Percentiles rank a stretch among this genome's conserved stretches.
These are phyloP conservation scores for Exophiala dermatitidis DNA, from an alignment of 2,329 filamentous ascomycete species.

Conservation along the genomic window DNA sequence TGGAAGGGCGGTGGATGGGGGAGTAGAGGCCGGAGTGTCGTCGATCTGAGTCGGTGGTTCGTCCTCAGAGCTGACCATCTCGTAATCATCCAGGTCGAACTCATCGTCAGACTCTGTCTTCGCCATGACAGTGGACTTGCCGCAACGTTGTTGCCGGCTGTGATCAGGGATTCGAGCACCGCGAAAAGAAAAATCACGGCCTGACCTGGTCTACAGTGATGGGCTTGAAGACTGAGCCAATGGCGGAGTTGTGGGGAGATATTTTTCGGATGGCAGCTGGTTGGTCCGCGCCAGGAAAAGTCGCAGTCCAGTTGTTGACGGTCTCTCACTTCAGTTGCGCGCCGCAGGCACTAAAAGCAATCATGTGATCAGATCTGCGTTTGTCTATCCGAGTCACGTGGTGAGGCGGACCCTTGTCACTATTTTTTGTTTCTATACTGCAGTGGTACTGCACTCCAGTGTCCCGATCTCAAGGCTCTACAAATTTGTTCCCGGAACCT, in stretches of 20 bases:
- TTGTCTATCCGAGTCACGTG: background rate
- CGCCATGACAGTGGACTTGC: slow-evolving; percentile 15
- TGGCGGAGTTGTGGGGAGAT: slow-evolving; percentile 1
- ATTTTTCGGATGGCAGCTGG: background rate
- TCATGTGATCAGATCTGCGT: background rate
- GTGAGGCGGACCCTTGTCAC: background rate
- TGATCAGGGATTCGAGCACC: background rate
- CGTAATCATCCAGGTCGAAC: slow-evolving; percentile 18
- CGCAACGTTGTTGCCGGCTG: slow-evolving; percentile 3
- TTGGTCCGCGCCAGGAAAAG: background rate
- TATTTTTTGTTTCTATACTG: background rate
- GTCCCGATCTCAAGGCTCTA: too few species aligned
- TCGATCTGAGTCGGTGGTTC: slow-evolving; percentile 7
- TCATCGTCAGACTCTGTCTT: slow-evolving; percentile 22
- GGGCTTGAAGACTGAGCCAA: background rate
- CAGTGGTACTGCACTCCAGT: too few species aligned
- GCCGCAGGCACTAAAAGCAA: too few species aligned
- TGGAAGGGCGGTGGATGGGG: slow-evolving; percentile 22
- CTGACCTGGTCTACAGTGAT: background rate
- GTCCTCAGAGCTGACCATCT: slow-evolving; percentile 8
- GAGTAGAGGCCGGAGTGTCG: slow-evolving; percentile 26
- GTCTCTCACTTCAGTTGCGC: too few species aligned
- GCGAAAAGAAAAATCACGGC: slow-evolving; percentile 9
- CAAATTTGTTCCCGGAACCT: too few species aligned
- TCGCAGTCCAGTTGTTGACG: background rate